These are phyloP conservation scores for Colletotrichum cereale DNA, from an alignment of 2,329 filamentous ascomycete genomes.

Conservation along the genomic window DNA sequence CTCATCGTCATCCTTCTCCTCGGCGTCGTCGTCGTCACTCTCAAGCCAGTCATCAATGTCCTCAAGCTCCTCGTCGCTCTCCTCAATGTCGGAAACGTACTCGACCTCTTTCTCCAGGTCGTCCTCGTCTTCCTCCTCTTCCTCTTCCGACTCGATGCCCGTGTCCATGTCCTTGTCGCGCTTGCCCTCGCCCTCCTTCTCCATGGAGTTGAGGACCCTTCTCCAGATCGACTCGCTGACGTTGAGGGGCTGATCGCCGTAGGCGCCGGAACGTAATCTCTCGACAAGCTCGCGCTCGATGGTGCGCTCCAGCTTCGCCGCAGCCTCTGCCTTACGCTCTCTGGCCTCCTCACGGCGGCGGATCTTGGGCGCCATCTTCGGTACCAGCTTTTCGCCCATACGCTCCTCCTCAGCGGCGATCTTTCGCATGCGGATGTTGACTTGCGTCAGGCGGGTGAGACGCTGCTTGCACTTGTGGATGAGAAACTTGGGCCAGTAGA, in stretches of 20 bases:
- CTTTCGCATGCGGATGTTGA: conserved; percentile 83
- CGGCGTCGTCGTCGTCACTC: conserved; percentile 72
- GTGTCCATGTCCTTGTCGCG: conserved; percentile 91
- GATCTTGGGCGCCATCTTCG: conserved; percentile 92
- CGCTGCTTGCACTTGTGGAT: conserved; percentile 97
- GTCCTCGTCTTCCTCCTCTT: conserved; percentile 74
- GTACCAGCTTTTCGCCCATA: conserved; percentile 88
- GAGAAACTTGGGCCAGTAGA: conserved; percentile 96
- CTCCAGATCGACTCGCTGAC: conserved; percentile 97
- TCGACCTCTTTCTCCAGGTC: conserved; percentile 83
- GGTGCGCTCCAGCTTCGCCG: conserved; percentile 93
- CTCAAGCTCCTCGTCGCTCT: conserved; percentile 77
- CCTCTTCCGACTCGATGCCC: conserved; percentile 83
- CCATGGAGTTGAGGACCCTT: conserved; percentile 91
- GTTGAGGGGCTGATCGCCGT: conserved; percentile 94
- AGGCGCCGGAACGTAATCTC: conserved; percentile 89
- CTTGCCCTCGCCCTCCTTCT: conserved; percentile 85
- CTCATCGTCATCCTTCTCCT: conserved; percentile 70
- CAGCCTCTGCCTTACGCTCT: conserved; percentile 81
- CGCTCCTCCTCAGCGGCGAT: conserved; percentile 91
- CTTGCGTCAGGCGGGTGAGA: conserved; percentile 91
- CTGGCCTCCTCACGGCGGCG: conserved; percentile 79
- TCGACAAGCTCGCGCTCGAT: conserved; percentile 97
- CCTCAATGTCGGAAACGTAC: conserved; percentile 92
- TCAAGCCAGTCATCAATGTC: conserved; percentile 95